These are phyloP conservation scores for Brettanomyces bruxellensis DNA, from an alignment of 805 yeast species.

Conservation along the genomic window DNA sequence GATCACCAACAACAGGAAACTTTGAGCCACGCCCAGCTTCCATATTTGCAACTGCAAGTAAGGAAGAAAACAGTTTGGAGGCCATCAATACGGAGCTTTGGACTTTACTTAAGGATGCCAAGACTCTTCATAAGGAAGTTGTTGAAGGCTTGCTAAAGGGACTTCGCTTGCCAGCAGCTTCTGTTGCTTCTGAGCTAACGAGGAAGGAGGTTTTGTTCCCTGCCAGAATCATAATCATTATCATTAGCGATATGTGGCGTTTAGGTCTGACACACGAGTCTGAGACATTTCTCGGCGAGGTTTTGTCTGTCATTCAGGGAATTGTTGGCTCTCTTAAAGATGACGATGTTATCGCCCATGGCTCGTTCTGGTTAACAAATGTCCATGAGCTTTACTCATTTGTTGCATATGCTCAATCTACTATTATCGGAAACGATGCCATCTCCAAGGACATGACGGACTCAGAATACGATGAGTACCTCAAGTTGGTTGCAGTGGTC, in stretches of 20 bases:
- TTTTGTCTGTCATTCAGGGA: conserved; percentile 76
- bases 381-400: conserved; percentile 93
- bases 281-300: conserved; percentile 85
- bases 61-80: conserved; percentile 43
- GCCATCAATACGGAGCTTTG: conserved; percentile 71
- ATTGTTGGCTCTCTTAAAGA: conserved; percentile 75
- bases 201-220: conserved; percentile 93
- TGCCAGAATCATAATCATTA: conserved; percentile 85
- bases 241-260: conserved; percentile 97
- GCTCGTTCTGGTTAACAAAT: conserved; percentile 96
- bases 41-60: conserved; percentile 42
- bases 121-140: conserved; percentile 68
- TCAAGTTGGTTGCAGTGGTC: conserved; percentile 80
- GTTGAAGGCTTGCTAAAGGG: conserved; percentile 81
- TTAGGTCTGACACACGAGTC: conserved; percentile 86
- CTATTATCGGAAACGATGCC: conserved; percentile 78
- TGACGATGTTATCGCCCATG: conserved; percentile 80
- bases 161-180: conserved; percentile 76
- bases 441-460: conserved; percentile 79
- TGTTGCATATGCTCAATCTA: conserved; percentile 86
- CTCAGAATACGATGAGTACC: conserved; percentile 82
- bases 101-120: conserved; percentile 61
- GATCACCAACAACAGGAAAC: conserved; percentile 21
- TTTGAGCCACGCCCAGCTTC: conserved; percentile 50
- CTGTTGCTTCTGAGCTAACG: conserved; percentile 73